Base-by-base conservation (phyloP, 495 filamentous ascomycete genomes). In the Terfezia boudieri region DNA sequence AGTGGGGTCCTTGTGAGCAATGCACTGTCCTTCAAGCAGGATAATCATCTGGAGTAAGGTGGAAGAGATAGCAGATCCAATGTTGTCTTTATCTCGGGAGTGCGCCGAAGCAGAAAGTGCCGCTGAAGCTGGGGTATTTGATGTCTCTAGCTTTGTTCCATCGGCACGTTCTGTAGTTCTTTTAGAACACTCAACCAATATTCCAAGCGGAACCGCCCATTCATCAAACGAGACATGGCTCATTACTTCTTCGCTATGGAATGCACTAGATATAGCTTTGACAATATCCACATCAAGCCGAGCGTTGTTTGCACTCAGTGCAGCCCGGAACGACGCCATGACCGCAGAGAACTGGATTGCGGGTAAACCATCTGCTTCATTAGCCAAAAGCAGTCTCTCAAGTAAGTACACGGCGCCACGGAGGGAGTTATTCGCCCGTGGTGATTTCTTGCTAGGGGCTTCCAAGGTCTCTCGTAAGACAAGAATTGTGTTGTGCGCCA, bases 381-480 rank as follows among this genome's bases (percentile, higher is more conserved):
- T 71, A 56, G 76, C 80, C 64, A 65, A 73, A 53, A 74, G 73
- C 56, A 74, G 73, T 68, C 81, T 83, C 32, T 76, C 75, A 48
- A 89, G 72, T 11, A 83, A 75, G 49, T 78, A 77, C 20, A 87
- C 68, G 0, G 82, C 75, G 2, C 83, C 82, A 43, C 82, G 76
- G 8, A 83, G 69, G 37, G 79, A 70, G 54, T 82, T 79, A 53
- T 74, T 72, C 55, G 76, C 80, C 55, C 74, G 75, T 20, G 49
- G 67, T 66, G 12, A 65, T 59, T 50, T 73, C 69, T 37, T 67
- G 64, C 12, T 71, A 66, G 52, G 73, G 70, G 36, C 73, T 72
- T 54, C 73, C 67, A 53, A 86, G 38, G 83, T 78, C 53, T 76
- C 73, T 53, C 83, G 70, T 10, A 89, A 66, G 17, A 78, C 73